A percentile compares a stretch with the other conserved stretches of the same genome.
Conservation (phyloP, 1,284 basidiomycete genomes). For the Lentinula novae-zelandiae region DNA sequence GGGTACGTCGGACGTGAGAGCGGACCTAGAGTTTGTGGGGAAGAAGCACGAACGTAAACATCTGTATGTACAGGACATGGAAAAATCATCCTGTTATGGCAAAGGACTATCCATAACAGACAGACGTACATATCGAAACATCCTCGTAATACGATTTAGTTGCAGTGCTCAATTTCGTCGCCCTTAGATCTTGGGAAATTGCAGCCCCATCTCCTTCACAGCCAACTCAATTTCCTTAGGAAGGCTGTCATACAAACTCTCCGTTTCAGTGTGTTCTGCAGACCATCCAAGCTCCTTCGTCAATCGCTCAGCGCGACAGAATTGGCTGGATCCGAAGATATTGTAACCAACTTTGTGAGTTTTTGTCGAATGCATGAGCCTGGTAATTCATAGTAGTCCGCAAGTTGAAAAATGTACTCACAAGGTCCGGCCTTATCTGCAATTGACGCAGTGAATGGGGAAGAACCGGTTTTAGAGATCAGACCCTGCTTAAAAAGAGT, state of each 20-base stretch:
- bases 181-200: not conserved
- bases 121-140: too few relatives aligned
- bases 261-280: not conserved
- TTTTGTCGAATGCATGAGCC: not conserved
- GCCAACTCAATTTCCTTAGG: not conserved
- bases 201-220: constrained; percentile 1
- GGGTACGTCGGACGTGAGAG: too few relatives aligned
- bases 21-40: too few relatives aligned
- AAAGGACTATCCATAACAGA: too few relatives aligned
- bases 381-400: too few relatives aligned
- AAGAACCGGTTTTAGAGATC: not conserved
- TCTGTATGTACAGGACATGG: too few relatives aligned
- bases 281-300: constrained; percentile 3
- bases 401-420: not conserved
- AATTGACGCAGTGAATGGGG: not conserved
- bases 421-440: not conserved
- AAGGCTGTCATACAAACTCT: not conserved
- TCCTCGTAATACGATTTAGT: too few relatives aligned
- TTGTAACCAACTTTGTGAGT: not conserved
- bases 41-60: too few relatives aligned
- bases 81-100: too few relatives aligned
- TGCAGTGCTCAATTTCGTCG: too few relatives aligned
- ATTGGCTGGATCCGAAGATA: not conserved
- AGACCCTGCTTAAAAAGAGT: not conserved
- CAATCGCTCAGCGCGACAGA: not conserved